Evolutionary conservation across 2,329 filamentous ascomycete species (phyloP).

Genomic region (Cladophialophora psammophila): DNA sequence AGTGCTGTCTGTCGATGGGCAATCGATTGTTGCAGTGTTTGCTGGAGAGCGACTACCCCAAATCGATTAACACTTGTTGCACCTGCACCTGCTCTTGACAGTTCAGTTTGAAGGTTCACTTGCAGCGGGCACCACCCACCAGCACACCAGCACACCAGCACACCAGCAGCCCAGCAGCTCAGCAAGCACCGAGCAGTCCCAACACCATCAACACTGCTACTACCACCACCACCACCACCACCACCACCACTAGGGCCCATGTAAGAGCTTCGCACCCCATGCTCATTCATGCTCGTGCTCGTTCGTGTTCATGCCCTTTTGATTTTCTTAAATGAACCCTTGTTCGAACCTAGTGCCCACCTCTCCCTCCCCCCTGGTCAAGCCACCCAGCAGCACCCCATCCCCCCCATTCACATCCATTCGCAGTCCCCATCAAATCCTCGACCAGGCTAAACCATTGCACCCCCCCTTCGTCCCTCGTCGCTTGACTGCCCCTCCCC

Average conservation of each 20-base stretch:
- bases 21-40: background rate
- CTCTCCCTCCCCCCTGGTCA: conserved; percentile 10
- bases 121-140: conserved; percentile 6
- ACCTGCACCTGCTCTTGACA: no score
- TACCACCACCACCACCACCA: background rate
- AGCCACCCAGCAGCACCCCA: conserved; percentile 5
- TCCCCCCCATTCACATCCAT: background rate
- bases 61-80: conserved; percentile 13
- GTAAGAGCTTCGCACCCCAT: background rate
- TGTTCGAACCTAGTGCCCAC: conserved; percentile 2
- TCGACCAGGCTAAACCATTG: conserved; percentile 15
- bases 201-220: no score
- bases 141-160: no score
- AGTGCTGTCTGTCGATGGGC: background rate
- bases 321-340: conserved; percentile 2
- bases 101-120: background rate
- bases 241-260: background rate
- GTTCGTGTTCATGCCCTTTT: background rate
- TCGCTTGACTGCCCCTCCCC: conserved; percentile 19
- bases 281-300: conserved; percentile 19
- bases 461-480: conserved; percentile 16
- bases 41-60: conserved; percentile 13
- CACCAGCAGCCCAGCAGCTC: no score
- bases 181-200: no score
- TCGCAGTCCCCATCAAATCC: conserved; percentile 1